Conservation (phyloP, 2,329 filamentous ascomycete genomes). For the Trichoderma atroviride region DNA sequence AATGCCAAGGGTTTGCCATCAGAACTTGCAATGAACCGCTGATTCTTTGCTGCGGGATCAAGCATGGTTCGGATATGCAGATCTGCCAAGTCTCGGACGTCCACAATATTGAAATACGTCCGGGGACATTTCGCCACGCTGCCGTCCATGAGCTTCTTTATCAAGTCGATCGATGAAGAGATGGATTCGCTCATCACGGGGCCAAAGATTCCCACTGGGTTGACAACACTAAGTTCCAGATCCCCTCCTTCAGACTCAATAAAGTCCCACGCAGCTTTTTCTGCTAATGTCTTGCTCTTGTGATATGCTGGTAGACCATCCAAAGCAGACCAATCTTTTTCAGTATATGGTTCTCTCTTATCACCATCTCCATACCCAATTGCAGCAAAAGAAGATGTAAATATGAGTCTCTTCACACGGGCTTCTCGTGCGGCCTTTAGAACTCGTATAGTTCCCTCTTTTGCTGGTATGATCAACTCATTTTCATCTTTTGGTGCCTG, state of each 20-base stretch:
- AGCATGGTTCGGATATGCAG: conserved; percentile 31
- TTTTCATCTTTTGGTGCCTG: conserved; percentile 26
- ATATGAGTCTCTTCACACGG: conserved; percentile 45
- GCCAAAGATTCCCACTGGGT: conserved; percentile 34
- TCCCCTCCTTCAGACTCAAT: conserved; percentile 21
- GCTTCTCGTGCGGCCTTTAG: conserved; percentile 15
- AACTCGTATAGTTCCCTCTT: conserved; percentile 30
- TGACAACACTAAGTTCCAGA: conserved; percentile 21
- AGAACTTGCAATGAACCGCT: conserved; percentile 36
- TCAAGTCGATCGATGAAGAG: neutral
- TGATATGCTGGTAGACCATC: conserved; percentile 25
- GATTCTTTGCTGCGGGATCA: conserved; percentile 29
- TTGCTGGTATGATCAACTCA: conserved; percentile 30
- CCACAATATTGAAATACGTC: conserved; percentile 35
- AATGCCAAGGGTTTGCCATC: conserved; percentile 10
- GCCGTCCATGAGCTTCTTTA: conserved; percentile 12
- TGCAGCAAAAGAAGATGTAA: conserved; percentile 51
- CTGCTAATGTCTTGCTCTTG: conserved; percentile 34
- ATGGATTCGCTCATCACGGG: conserved; percentile 32
- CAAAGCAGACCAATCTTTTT: conserved; percentile 40
- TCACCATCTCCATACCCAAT: conserved; percentile 39
- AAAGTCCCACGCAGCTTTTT: conserved; percentile 37
- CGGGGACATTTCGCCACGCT: conserved; percentile 1
- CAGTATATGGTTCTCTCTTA: conserved; percentile 44
- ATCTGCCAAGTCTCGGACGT: conserved; percentile 36